Evolutionary conservation across 2,329 filamentous ascomycete genomes (phyloP).

Genomic region (Trichoderma koningiopsis): DNA sequence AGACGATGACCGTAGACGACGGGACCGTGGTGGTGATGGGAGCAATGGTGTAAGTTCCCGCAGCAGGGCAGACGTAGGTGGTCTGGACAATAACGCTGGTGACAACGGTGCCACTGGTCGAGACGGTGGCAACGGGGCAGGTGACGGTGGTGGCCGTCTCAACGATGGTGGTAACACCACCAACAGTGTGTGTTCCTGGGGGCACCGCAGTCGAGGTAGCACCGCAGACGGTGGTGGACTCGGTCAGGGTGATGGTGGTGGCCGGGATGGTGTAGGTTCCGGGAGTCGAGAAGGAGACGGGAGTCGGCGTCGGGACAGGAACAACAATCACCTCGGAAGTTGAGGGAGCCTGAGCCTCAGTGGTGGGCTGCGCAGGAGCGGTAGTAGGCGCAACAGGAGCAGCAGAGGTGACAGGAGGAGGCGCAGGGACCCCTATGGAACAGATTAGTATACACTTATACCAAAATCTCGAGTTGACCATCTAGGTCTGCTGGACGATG

Average conservation of each 20-base stretch:
- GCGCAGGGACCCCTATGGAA: slow-evolving; percentile 43
- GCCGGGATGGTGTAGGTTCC: slow-evolving; percentile 77
- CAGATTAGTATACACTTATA: slow-evolving; percentile 29
- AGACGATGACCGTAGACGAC: slow-evolving; percentile 59
- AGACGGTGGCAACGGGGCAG: slow-evolving; percentile 69
- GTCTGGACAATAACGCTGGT: slow-evolving; percentile 70
- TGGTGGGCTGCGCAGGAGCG: slow-evolving; percentile 26
- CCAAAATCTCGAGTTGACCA: background rate
- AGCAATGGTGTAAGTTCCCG: slow-evolving; percentile 76
- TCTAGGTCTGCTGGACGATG: background rate
- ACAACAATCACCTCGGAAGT: slow-evolving; percentile 47
- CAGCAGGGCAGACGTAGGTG: slow-evolving; percentile 70
- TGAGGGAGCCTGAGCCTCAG: slow-evolving; percentile 30
- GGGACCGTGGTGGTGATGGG: slow-evolving; percentile 65
- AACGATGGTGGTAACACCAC: slow-evolving; percentile 73
- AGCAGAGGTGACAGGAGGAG: slow-evolving; percentile 33
- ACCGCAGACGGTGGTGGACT: slow-evolving; percentile 68
- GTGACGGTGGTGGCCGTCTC: slow-evolving; percentile 65
- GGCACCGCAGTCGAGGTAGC: slow-evolving; percentile 63
- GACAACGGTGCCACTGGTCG: slow-evolving; percentile 57
- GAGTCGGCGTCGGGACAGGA: slow-evolving; percentile 55
- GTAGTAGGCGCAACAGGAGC: slow-evolving; percentile 24
- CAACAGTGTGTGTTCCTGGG: slow-evolving; percentile 67
- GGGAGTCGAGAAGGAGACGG: slow-evolving; percentile 61
- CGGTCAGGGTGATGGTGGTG: slow-evolving; percentile 67